phyloP scores from a whole-genome alignment of 2,329 filamentous ascomycete genomes.

The Fusarium veterinarium region DNA sequence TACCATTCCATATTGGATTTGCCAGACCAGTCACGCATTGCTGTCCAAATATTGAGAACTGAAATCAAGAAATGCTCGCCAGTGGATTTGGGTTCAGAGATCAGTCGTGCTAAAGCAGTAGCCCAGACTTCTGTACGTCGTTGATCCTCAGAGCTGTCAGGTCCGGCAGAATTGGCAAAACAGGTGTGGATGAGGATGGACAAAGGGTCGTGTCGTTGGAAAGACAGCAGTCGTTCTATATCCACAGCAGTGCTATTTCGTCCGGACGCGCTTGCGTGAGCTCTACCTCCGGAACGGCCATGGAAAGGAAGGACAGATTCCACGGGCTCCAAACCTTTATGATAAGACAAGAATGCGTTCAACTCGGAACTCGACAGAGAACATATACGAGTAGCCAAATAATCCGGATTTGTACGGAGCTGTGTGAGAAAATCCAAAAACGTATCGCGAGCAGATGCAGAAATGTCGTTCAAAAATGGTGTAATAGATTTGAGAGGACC shows the following conservation, averaged over 20 bases:
- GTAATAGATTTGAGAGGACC: conserved; percentile 55
- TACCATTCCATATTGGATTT: conserved; percentile 92
- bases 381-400: conserved; percentile 84
- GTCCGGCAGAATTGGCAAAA: conserved; percentile 86
- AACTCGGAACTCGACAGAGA: conserved; percentile 81
- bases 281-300: conserved; percentile 60
- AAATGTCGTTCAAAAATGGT: conserved; percentile 78
- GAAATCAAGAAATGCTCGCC: conserved; percentile 85
- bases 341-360: conserved; percentile 79
- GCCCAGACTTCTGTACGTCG: conserved; percentile 89
- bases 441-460: conserved; percentile 77
- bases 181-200: conserved; percentile 88
- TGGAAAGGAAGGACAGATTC: conserved; percentile 85
- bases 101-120: conserved; percentile 83
- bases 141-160: conserved; percentile 83
- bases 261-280: conserved; percentile 59
- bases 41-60: conserved; percentile 87
- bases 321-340: conserved; percentile 81
- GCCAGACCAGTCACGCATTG: conserved; percentile 89
- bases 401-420: conserved; percentile 87
- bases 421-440: conserved; percentile 84
- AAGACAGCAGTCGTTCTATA: conserved; percentile 86
- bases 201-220: conserved; percentile 88
- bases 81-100: conserved; percentile 79
- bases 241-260: conserved; percentile 64